Base-by-base conservation (phyloP, 805 yeast genomes). In the Teunomyces lycoperdinae region DNA sequence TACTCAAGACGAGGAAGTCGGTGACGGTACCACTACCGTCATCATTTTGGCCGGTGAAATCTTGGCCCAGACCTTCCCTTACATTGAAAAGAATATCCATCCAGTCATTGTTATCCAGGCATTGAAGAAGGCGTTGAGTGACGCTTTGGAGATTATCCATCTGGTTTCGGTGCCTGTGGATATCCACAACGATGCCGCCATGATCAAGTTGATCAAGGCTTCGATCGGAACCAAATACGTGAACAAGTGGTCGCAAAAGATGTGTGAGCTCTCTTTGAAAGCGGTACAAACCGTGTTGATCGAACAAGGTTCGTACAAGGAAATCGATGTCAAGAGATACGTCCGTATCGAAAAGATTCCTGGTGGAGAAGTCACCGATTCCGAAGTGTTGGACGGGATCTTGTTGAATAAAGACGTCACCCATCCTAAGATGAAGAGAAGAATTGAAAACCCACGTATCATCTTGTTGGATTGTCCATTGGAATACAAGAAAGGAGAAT, bases 401-500 rank as follows among this genome's bases (percentile, higher is more conserved):
- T 74, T 94, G 71, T 79, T 94, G 60, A 94, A 94, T 75, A 94
- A 94, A 70, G 99, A 94, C 64, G 95, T 94, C 49, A 90, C 95
- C n/a, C 99, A 94, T 70, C 99, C 99, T 53, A 90, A 91, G 69
- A 94, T 94, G 99, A 85, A 85, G 58, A 84, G 99, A 66, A 63
- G 75, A 58, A 87, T 94, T 57, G 87, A 85, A 65, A 87, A 89
- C 61, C 99, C 99, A 44, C 81, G 92, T 54, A 81, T 94, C 47
- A 80, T 94, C 14, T 77, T 94, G 56, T 78, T 94, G 58, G 99
- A 94, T 71, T 91, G 97, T 70, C 97, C 99, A 9, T 77, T 94
- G 59, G 99, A 94, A 72, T 94, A 94, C 74, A 94, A 94, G 75
- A 94, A 94, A 78, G 99, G 99, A 55, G 99, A 94, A 73, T 90